Evolutionary conservation across 306 rosid genomes (phyloP).

Genomic region (Castanospermum australe): DNA sequence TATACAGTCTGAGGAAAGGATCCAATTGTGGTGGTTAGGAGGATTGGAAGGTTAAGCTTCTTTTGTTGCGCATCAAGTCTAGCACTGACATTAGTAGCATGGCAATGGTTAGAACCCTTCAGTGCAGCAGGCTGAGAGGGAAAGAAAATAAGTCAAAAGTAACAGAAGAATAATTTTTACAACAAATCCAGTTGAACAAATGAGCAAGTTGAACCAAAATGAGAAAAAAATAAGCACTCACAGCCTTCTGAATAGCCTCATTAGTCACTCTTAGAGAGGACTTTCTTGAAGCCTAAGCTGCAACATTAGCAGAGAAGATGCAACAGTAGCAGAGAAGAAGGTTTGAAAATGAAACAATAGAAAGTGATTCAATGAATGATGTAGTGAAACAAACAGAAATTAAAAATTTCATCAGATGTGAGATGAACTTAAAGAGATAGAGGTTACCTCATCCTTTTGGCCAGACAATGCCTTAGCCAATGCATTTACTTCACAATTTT

Average conservation of each 20-base stretch:
- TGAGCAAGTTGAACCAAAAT: too few species aligned
- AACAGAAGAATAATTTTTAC: too few species aligned
- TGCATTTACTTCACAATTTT: conserved; percentile 82
- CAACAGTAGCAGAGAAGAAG: conserved; percentile 23
- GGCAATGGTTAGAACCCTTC: conserved; percentile 70
- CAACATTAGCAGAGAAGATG: conserved; percentile 69
- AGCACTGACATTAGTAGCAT: conserved; percentile 67
- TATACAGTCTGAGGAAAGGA: conserved; percentile 87
- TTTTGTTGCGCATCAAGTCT: conserved; percentile 80
- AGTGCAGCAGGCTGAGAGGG: conserved; percentile 75
- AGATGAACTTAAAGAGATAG: too few species aligned
- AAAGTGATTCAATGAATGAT: too few species aligned
- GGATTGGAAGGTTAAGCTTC: conserved; percentile 75
- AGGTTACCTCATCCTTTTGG: conserved; percentile 67
- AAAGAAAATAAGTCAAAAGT: too few species aligned
- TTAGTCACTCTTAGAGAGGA: conserved; percentile 82
- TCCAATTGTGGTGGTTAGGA: conserved; percentile 86
- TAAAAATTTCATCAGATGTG: too few species aligned
- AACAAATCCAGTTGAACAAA: too few species aligned
- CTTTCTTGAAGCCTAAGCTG: conserved; percentile 76
- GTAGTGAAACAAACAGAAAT: too few species aligned
- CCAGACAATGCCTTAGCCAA: conserved; percentile 80
- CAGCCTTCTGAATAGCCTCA: conserved; percentile 82
- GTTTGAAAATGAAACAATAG: too few species aligned
- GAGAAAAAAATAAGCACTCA: conserved; percentile 48